A percentile compares a stretch with the other conserved stretches of the same genome.
These are phyloP conservation scores for Populus hybrid DNA, from an alignment of 441 rosid genomes.

Conservation along the genomic window DNA sequence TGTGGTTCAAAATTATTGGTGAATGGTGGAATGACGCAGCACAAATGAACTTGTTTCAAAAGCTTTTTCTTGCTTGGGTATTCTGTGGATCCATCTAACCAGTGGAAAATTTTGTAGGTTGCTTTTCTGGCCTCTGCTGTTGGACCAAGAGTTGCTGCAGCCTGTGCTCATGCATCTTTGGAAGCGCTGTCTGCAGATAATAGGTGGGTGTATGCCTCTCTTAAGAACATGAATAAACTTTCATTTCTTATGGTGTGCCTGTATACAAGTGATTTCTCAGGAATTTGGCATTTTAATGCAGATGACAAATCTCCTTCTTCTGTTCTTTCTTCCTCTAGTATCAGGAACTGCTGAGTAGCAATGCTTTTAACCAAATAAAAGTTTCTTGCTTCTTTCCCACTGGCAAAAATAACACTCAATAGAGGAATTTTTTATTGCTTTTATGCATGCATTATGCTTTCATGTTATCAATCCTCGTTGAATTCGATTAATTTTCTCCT, in stretches of 20 bases:
- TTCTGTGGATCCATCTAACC: slow-evolving; percentile 22
- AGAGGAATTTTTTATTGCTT: not conserved
- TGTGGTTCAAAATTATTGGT: not conserved
- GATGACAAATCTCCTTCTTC: not conserved
- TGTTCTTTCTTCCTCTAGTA: not conserved
- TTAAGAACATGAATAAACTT: not conserved
- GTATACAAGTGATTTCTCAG: not conserved
- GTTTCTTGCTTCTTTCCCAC: not conserved
- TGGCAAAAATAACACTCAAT: not conserved
- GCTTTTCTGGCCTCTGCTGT: slow-evolving; percentile 92
- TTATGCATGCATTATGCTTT: not conserved
- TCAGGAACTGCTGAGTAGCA: not conserved
- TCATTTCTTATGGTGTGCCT: not conserved
- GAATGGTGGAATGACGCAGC: not conserved
- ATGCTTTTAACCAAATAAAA: not conserved
- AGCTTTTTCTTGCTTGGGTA: slow-evolving; percentile 2
- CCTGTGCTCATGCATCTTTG: slow-evolving; percentile 93
- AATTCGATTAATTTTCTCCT: slow-evolving; percentile 17
- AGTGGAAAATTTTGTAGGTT: slow-evolving; percentile 47
- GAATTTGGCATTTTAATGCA: not conserved
- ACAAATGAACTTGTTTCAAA: not conserved
- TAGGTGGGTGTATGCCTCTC: slow-evolving; percentile 42
- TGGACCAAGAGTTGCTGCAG: slow-evolving; percentile 97
- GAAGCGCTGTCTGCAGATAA: slow-evolving; percentile 64
- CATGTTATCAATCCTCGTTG: not conserved